Conservation (phyloP, 306 rosid species). For the Rubus idaeus region DNA sequence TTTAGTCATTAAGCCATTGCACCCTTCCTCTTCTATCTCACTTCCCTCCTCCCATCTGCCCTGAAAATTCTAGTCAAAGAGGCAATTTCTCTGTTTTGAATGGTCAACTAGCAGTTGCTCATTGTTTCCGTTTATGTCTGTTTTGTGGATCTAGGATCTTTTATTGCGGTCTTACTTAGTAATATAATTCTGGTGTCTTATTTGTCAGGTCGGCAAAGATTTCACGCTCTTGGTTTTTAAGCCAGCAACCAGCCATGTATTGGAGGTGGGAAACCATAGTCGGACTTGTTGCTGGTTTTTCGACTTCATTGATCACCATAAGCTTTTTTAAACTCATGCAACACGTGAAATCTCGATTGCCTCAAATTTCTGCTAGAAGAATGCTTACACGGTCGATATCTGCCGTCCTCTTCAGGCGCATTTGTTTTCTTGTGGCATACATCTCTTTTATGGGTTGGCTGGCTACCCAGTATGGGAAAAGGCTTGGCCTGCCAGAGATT, state of each 20-base stretch:
- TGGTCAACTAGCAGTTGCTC: not conserved
- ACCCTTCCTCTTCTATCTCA: not conserved
- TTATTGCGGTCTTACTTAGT: conserved; percentile 11
- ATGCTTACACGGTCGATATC: conserved; percentile 27
- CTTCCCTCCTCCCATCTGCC: not conserved
- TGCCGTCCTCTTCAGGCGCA: conserved; percentile 37
- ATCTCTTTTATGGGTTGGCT: conserved; percentile 63
- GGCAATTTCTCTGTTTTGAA: not conserved
- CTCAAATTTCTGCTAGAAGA: conserved; percentile 28
- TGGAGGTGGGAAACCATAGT: conserved; percentile 74
- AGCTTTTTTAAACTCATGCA: conserved; percentile 46
- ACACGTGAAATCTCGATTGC: conserved; percentile 42
- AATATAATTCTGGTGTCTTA: conserved; percentile 26
- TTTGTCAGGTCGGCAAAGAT: conserved; percentile 61
- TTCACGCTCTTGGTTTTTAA: conserved; percentile 50
- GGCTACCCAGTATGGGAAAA: conserved; percentile 60
- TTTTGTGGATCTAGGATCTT: not conserved
- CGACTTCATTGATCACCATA: conserved; percentile 68
- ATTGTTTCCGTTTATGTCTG: not conserved
- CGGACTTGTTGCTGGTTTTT: conserved; percentile 65
- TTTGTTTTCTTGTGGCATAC: conserved; percentile 62
- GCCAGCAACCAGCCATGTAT: conserved; percentile 33
- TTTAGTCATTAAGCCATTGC: not conserved
- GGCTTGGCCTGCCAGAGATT: conserved; percentile 55
- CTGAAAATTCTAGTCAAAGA: not conserved